Conservation (phyloP, 1,284 basidiomycete genomes). For the Afroboletus lepidellus region DNA sequence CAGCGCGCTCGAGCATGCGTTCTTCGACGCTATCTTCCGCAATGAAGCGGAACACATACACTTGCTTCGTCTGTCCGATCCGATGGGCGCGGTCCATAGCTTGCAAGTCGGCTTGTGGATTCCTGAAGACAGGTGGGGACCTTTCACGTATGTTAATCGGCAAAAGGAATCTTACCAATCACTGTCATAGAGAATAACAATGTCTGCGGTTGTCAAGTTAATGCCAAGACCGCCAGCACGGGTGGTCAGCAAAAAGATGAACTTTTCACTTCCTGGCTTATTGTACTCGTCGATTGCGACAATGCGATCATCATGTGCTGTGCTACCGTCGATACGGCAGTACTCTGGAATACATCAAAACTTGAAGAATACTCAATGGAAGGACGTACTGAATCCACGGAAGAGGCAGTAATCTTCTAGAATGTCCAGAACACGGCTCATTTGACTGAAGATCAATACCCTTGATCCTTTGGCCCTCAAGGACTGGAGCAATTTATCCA, state of each 20-base stretch:
- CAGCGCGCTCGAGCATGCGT: slow-evolving; percentile 94
- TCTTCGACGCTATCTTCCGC: slow-evolving; percentile 98
- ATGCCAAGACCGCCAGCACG: slow-evolving; percentile 98
- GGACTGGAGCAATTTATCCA: slow-evolving; percentile 87
- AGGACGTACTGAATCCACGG: slow-evolving; percentile 75
- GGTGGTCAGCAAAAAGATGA: slow-evolving; percentile 96
- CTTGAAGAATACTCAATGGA: background rate
- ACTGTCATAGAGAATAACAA: slow-evolving; percentile 96
- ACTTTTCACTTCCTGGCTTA: slow-evolving; percentile 91
- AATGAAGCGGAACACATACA: slow-evolving; percentile 97
- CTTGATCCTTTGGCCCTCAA: slow-evolving; percentile 95
- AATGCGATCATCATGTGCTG: slow-evolving; percentile 96
- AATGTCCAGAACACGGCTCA: slow-evolving; percentile 94
- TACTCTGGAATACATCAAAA: slow-evolving; percentile 59
- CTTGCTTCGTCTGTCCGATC: slow-evolving; percentile 98
- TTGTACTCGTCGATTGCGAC: slow-evolving; percentile 98
- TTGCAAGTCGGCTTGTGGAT: slow-evolving; percentile 97
- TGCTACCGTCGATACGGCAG: slow-evolving; percentile 95
- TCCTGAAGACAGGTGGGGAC: slow-evolving; percentile 49
- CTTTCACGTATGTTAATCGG: slow-evolving; percentile 5
- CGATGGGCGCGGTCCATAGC: slow-evolving; percentile 99
- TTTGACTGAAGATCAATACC: slow-evolving; percentile 97
- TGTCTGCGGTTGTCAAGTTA: slow-evolving; percentile 93
- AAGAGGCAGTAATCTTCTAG: slow-evolving; percentile 98
- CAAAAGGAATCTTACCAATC: slow-evolving; percentile 74